A percentile compares a stretch with the other conserved stretches of the same genome.
Conservation (phyloP, 2,329 filamentous ascomycete genomes). For the Fusarium multiceps region DNA sequence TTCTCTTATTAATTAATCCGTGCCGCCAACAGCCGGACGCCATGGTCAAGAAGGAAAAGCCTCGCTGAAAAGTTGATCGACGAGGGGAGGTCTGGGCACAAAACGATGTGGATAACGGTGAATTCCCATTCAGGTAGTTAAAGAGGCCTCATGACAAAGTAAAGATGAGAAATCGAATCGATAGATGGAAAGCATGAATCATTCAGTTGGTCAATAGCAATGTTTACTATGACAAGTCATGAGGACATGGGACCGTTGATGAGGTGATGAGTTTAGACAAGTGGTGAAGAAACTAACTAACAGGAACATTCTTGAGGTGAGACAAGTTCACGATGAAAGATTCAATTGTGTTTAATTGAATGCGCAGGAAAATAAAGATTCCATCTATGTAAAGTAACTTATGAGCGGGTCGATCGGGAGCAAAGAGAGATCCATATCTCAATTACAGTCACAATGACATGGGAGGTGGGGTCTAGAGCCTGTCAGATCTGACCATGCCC, state of each 20-base stretch:
- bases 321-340: conserved; percentile 16
- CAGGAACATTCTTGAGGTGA: conserved; percentile 33
- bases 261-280: conserved; percentile 21
- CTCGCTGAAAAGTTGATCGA: neutral
- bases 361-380: neutral
- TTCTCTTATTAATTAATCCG: neutral
- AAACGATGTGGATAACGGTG: conserved; percentile 5
- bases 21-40: conserved; percentile 8
- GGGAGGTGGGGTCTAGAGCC: neutral
- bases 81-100: conserved; percentile 3
- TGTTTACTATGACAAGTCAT: conserved; percentile 19
- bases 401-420: conserved; percentile 18
- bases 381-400: neutral
- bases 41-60: neutral
- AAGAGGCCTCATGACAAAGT: conserved; percentile 1
- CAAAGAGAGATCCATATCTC: neutral
- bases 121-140: neutral
- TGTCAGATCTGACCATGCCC: conserved; percentile 24
- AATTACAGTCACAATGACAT: neutral
- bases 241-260: neutral
- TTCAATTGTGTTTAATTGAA: conserved; percentile 19
- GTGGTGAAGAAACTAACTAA: neutral
- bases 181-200: neutral
- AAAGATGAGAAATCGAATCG: neutral
- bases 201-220: neutral